phyloP scores from a whole-genome alignment of 2,329 filamentous ascomycete species.

The Claviceps cyperi region DNA sequence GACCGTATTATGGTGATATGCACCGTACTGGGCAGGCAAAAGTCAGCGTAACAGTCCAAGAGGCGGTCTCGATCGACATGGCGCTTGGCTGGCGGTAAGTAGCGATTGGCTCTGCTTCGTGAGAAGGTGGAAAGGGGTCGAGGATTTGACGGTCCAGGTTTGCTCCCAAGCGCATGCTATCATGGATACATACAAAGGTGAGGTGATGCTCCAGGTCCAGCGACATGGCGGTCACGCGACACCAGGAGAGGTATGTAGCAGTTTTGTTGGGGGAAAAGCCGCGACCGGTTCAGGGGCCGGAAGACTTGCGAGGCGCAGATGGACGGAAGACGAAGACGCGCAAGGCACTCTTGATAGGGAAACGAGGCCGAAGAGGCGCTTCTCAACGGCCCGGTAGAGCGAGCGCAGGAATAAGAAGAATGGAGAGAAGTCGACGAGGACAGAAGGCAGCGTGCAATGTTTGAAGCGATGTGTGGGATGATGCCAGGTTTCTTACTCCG shows the following conservation, averaged over 20 bases:
- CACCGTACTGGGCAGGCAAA: conserved; percentile 49
- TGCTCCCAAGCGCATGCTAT: background rate
- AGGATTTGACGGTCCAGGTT: background rate
- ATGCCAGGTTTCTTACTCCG: conserved; percentile 2
- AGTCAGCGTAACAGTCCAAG: conserved; percentile 1
- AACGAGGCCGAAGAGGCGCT: background rate
- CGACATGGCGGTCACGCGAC: conserved; percentile 32
- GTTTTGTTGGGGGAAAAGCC: background rate
- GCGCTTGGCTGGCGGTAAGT: background rate
- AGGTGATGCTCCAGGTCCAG: conserved; percentile 72
- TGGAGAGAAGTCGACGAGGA: conserved; percentile 1
- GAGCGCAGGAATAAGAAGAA: conserved; percentile 1
- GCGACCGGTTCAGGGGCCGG: background rate
- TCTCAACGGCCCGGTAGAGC: background rate
- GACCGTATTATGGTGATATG: conserved; percentile 65
- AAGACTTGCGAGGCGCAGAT: conserved; percentile 1
- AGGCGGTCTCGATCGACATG: background rate
- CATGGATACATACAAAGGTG: conserved; percentile 44
- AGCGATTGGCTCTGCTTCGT: background rate
- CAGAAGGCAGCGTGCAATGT: background rate
- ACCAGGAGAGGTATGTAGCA: background rate
- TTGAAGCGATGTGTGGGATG: background rate
- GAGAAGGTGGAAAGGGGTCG: background rate
- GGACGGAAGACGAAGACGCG: background rate
- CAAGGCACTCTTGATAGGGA: background rate